Conservation (phyloP, 2,329 filamentous ascomycete species). For the Geosmithia putterillii region DNA sequence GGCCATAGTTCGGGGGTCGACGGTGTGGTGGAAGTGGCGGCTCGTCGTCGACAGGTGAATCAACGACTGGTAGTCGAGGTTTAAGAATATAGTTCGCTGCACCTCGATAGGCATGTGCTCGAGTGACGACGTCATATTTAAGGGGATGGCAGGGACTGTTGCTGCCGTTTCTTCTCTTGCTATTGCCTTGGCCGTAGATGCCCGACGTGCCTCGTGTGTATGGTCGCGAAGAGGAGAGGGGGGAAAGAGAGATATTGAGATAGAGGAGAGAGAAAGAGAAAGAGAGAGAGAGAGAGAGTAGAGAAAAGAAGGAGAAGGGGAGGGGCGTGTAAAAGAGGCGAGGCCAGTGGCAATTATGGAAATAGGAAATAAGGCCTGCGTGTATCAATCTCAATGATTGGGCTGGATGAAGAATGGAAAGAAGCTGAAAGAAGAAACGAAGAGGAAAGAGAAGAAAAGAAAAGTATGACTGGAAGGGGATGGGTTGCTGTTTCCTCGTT, state of each 20-base stretch:
- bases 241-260: background rate
- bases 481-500: background rate
- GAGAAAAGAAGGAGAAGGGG: background rate
- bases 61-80: slow-evolving; percentile 26
- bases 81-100: slow-evolving; percentile 17
- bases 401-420: background rate
- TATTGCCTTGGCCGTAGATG: background rate
- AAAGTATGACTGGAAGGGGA: background rate
- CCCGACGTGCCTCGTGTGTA: background rate
- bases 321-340: background rate
- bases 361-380: background rate
- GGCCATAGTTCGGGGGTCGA: slow-evolving; percentile 22
- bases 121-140: slow-evolving; percentile 10
- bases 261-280: background rate
- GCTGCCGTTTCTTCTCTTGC: background rate
- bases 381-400: background rate
- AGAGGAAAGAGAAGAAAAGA: background rate
- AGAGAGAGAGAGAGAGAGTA: background rate
- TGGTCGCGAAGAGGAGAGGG: background rate
- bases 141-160: too few relatives aligned
- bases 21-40: slow-evolving; percentile 16
- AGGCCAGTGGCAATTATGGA: background rate
- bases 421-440: background rate
- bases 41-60: slow-evolving; percentile 25
- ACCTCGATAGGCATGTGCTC: slow-evolving; percentile 21